Evolutionary conservation across 116 monocot genomes (phyloP).

Genomic region (Iris pallida): DNA sequence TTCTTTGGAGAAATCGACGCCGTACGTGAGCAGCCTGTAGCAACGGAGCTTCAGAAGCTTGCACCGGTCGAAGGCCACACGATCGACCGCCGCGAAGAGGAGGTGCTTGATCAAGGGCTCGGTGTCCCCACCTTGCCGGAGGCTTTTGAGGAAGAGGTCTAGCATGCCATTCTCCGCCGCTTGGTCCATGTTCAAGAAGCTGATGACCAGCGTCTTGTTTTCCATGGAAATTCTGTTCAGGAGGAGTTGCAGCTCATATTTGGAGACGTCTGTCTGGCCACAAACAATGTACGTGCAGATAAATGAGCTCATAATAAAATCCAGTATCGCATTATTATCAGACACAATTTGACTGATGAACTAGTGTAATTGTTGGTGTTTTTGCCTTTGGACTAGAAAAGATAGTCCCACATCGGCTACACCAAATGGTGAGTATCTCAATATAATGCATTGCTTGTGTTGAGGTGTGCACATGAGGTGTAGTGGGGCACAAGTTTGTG

Average conservation of each 20-base stretch:
- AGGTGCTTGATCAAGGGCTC: constrained; percentile 38
- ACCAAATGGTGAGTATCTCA: too few species aligned
- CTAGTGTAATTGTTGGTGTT: too few species aligned
- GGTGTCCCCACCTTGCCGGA: constrained; percentile 40
- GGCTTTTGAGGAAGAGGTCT: constrained; percentile 60
- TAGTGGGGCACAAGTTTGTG: too few species aligned
- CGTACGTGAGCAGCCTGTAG: constrained; percentile 37
- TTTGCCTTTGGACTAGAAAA: too few species aligned
- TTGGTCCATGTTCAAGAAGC: constrained; percentile 52
- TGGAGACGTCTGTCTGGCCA: constrained; percentile 2
- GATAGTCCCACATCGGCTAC: too few species aligned
- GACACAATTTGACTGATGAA: too few species aligned
- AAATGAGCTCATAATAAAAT: background rate
- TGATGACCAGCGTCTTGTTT: constrained; percentile 59
- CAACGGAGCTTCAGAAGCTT: constrained; percentile 38
- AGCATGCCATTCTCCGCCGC: constrained; percentile 49
- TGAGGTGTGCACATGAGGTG: too few species aligned
- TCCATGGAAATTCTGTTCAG: constrained; percentile 42
- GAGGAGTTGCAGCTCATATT: constrained; percentile 22
- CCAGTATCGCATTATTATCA: too few species aligned
- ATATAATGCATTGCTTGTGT: too few species aligned
- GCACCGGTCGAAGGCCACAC: constrained; percentile 42
- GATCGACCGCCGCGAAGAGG: constrained; percentile 57
- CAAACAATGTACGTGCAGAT: background rate
- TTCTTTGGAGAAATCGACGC: constrained; percentile 38